A percentile compares a stretch with the other conserved stretches of the same genome.
These are phyloP conservation scores for Adansonia digitata DNA, from an alignment of 345 rosid species.

Conservation along the genomic window DNA sequence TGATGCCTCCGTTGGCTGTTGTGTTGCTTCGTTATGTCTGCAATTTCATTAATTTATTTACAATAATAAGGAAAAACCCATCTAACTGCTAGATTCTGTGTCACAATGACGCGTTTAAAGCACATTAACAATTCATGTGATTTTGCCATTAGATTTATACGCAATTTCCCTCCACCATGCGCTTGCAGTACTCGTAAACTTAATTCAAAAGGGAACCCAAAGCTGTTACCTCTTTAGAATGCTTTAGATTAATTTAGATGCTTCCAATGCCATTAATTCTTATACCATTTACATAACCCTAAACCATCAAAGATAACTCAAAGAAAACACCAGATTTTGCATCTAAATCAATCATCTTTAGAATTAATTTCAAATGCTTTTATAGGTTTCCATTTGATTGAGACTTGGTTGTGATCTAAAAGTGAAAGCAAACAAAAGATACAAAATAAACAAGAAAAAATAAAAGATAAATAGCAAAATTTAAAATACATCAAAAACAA, in stretches of 20 bases:
- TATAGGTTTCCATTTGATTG: too few relatives aligned
- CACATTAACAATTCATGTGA: not conserved
- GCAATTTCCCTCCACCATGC: not conserved
- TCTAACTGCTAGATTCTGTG: constrained; percentile 23
- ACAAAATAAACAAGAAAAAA: too few relatives aligned
- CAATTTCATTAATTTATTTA: too few relatives aligned
- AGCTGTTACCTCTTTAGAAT: not conserved
- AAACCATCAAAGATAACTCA: too few relatives aligned
- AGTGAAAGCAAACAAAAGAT: too few relatives aligned
- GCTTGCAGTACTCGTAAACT: not conserved
- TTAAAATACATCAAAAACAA: too few relatives aligned
- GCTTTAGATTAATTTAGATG: not conserved
- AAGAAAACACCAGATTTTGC: too few relatives aligned
- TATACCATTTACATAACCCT: not conserved
- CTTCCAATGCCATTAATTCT: not conserved
- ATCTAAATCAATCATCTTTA: too few relatives aligned
- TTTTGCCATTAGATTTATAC: not conserved
- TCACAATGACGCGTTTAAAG: not conserved
- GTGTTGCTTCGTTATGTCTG: constrained; percentile 20
- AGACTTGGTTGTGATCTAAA: too few relatives aligned
- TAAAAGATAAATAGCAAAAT: too few relatives aligned
- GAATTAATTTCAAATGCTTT: too few relatives aligned
- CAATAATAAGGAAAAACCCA: too few relatives aligned
- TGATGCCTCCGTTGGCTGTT: constrained; percentile 5
- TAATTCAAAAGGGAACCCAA: not conserved